Percentiles rank a stretch among this genome's conserved stretches.
Conservation (phyloP, 352 stramenopile species). For the Phytopythium mirpurense region DNA sequence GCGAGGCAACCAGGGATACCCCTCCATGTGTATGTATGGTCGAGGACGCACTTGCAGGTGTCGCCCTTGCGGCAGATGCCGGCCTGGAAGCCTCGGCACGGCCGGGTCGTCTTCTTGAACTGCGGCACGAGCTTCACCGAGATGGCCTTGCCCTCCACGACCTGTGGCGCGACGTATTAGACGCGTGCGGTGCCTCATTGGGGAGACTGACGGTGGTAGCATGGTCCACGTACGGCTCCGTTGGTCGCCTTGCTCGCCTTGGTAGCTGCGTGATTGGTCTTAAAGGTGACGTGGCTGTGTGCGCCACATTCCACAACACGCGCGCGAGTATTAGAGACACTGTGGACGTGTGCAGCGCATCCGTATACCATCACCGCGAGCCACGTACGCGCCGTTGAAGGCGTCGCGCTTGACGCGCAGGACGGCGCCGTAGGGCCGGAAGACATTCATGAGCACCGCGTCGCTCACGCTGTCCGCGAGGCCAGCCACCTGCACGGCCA, state of each 20-base stretch:
- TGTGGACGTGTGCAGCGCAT: no score
- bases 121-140: slow-evolving; percentile 29
- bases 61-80: slow-evolving; percentile 59
- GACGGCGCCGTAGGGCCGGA: slow-evolving; percentile 50
- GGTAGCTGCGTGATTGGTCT: slow-evolving; percentile 16
- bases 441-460: slow-evolving; percentile 46
- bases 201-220: no score
- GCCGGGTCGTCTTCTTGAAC: slow-evolving; percentile 32
- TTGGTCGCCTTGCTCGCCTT: slow-evolving; percentile 41
- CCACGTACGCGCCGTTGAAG: slow-evolving; percentile 52
- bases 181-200: no score
- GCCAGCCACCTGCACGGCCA: slow-evolving; percentile 48
- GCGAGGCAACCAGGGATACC: background rate
- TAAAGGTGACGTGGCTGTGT: slow-evolving; percentile 43
- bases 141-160: slow-evolving; percentile 50
- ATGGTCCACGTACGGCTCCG: slow-evolving; percentile 22
- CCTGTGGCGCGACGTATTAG: background rate
- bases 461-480: slow-evolving; percentile 32
- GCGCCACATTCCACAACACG: no score
- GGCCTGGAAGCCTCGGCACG: slow-evolving; percentile 50
- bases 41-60: slow-evolving; percentile 69
- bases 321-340: background rate
- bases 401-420: slow-evolving; percentile 41
- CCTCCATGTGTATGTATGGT: no score
- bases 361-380: no score